A percentile compares a stretch with the other conserved stretches of the same genome.
These are phyloP conservation scores for Lomentospora prolificans DNA, from an alignment of 2,329 filamentous ascomycete genomes.

Conservation along the genomic window DNA sequence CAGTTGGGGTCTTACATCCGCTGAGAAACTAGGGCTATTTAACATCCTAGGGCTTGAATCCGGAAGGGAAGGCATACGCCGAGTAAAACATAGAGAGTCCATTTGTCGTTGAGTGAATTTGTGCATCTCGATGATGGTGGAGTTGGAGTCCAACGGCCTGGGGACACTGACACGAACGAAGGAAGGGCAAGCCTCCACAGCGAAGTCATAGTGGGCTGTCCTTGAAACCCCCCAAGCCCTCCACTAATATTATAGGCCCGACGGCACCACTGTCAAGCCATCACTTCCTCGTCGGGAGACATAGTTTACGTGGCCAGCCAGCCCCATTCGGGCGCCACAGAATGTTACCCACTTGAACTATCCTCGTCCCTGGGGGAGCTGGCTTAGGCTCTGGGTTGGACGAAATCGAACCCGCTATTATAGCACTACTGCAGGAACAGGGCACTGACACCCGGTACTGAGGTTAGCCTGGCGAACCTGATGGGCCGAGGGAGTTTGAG, in stretches of 20 bases:
- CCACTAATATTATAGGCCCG: too few species aligned
- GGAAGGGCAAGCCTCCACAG: too few species aligned
- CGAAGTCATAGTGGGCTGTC: too few species aligned
- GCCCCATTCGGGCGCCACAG: not conserved
- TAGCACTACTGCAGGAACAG: not conserved
- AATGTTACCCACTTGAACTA: not conserved
- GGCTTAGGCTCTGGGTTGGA: not conserved
- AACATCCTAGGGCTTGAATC: not conserved
- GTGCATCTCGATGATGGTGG: too few species aligned
- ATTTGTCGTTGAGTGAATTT: too few species aligned
- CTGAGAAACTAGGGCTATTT: not conserved
- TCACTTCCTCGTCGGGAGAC: not conserved
- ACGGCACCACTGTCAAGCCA: not conserved
- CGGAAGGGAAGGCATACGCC: too few species aligned
- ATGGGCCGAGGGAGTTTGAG: not conserved
- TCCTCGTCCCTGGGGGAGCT: not conserved
- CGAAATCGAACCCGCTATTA: not conserved
- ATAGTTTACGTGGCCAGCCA: not conserved
- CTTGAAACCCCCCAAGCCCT: too few species aligned
- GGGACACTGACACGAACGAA: too few species aligned
- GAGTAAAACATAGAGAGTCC: too few species aligned
- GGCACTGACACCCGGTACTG: not conserved
- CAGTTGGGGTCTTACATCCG: not conserved
- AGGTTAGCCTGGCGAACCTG: not conserved
- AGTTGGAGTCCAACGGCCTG: too few species aligned